Evolutionary conservation across 805 yeast genomes (phyloP).

Genomic region (Candida insectalens): DNA sequence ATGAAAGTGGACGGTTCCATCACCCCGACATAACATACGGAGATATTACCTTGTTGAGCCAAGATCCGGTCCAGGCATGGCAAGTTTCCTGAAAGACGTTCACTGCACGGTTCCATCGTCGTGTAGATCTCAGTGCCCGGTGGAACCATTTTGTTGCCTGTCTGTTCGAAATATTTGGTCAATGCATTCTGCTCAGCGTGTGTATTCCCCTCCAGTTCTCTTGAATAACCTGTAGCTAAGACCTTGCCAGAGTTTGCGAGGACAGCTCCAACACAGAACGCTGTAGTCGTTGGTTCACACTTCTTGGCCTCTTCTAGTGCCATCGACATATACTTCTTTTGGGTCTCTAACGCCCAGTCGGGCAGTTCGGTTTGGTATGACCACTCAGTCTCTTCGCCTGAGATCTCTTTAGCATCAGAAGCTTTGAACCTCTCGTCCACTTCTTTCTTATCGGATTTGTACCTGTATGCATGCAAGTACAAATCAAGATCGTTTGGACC

Average conservation of each 20-base stretch:
- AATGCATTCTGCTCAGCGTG: slow-evolving; percentile 97
- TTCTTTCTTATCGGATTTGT: slow-evolving; percentile 27
- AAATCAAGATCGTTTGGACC: slow-evolving; percentile 78
- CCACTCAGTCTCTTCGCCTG: slow-evolving; percentile 33
- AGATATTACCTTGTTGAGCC: slow-evolving; percentile 32
- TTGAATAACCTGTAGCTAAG: slow-evolving; percentile 75
- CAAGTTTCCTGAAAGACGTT: slow-evolving; percentile 76
- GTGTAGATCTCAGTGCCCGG: slow-evolving; percentile 77
- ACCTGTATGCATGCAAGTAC: slow-evolving; percentile 87
- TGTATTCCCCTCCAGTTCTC: slow-evolving; percentile 90
- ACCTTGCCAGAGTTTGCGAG: slow-evolving; percentile 58
- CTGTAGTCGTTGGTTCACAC: slow-evolving; percentile 75
- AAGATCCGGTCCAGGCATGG: slow-evolving; percentile 84
- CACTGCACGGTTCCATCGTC: slow-evolving; percentile 96
- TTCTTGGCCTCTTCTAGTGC: slow-evolving; percentile 74
- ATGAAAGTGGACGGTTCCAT: slow-evolving; percentile 86
- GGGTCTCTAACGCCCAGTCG: slow-evolving; percentile 66
- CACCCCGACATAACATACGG: slow-evolving; percentile 84
- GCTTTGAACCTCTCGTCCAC: slow-evolving; percentile 1
- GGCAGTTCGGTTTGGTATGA: slow-evolving; percentile 69
- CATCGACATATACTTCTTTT: slow-evolving; percentile 53
- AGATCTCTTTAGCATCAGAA: background rate
- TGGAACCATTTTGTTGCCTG: slow-evolving; percentile 41
- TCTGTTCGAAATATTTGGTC: slow-evolving; percentile 49
- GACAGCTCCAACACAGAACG: slow-evolving; percentile 91